A percentile compares a stretch with the other conserved stretches of the same genome.
These are phyloP conservation scores for Silene conica DNA, from an alignment of 148 eudicot genomes.

Conservation along the genomic window DNA sequence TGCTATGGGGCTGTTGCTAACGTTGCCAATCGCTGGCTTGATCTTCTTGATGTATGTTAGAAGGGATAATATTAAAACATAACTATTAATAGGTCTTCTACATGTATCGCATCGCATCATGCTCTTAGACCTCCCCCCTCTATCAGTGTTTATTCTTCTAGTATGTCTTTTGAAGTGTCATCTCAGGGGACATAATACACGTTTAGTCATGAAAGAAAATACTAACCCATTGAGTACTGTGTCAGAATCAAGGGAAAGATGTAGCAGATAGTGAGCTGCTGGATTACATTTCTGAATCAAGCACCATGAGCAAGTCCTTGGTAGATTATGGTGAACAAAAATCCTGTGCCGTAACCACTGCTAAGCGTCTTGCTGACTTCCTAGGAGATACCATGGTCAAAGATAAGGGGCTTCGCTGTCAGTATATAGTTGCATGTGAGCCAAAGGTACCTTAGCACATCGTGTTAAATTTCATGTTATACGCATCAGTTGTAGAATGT, in stretches of 20 bases:
- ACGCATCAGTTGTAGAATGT: background rate
- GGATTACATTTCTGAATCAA: conserved; percentile 93
- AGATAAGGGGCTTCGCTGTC: conserved; percentile 95
- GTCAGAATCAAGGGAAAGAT: conserved; percentile 88
- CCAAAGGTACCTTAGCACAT: conserved; percentile 61
- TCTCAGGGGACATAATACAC: background rate
- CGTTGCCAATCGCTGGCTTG: conserved; percentile 98
- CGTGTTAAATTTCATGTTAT: background rate
- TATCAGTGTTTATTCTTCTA: background rate
- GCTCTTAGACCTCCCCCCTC: background rate
- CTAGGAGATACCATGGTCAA: conserved; percentile 99
- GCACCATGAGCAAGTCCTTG: conserved; percentile 99
- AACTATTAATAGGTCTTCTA: background rate
- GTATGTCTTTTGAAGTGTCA: background rate
- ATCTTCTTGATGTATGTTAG: conserved; percentile 91
- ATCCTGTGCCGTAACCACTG: conserved; percentile 99
- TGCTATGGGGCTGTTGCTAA: conserved; percentile 93
- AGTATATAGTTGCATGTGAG: conserved; percentile 92
- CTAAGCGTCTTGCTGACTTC: conserved; percentile 92
- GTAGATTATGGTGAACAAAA: conserved; percentile 94
- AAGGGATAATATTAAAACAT: conserved; percentile 6
- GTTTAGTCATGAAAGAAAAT: background rate
- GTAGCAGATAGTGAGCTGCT: conserved; percentile 93
- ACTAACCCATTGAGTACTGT: conserved; percentile 20
- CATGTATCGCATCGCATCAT: conserved; percentile 6